phyloP scores from a whole-genome alignment of 2,329 filamentous ascomycete genomes.

The Calonectria hawksworthii region DNA sequence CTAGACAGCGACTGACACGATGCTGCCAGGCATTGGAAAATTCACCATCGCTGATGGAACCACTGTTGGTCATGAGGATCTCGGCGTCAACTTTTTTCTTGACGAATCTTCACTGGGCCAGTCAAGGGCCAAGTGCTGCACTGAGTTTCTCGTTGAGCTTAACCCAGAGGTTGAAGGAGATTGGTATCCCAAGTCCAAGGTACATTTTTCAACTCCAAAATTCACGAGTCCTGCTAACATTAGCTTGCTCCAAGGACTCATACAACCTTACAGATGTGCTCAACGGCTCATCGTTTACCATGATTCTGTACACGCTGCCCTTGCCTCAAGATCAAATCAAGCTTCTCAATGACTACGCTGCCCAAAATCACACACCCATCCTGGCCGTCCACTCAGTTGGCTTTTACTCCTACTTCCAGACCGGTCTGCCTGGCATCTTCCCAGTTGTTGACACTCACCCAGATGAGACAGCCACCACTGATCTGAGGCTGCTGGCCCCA shows the following conservation, averaged over 20 bases:
- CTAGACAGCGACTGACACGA: background rate
- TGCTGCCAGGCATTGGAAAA: conserved; percentile 78
- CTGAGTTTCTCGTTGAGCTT: conserved; percentile 84
- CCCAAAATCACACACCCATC: conserved; percentile 76
- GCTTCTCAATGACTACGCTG: conserved; percentile 62
- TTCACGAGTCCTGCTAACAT: background rate
- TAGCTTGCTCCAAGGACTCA: conserved; percentile 40
- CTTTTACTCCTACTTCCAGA: conserved; percentile 91
- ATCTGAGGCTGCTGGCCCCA: conserved; percentile 85
- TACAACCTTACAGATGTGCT: conserved; percentile 59
- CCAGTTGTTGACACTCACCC: conserved; percentile 97
- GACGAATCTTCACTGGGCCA: conserved; percentile 83
- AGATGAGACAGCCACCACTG: conserved; percentile 85
- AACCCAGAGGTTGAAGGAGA: conserved; percentile 92
- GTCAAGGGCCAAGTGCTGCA: conserved; percentile 82
- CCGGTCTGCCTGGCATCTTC: conserved; percentile 82
- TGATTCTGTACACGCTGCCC: conserved; percentile 69
- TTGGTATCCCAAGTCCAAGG: conserved; percentile 69
- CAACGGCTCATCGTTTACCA: conserved; percentile 61
- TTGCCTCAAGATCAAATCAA: conserved; percentile 59
- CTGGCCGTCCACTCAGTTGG: conserved; percentile 90
- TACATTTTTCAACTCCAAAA: background rate
- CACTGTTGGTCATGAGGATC: conserved; percentile 82
- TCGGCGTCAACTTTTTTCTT: conserved; percentile 98
- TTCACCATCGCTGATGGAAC: conserved; percentile 92